Percentiles rank a stretch among this genome's conserved stretches.
phyloP scores from a whole-genome alignment of 2,329 filamentous ascomycete genomes.

The Lomentospora prolificans region DNA sequence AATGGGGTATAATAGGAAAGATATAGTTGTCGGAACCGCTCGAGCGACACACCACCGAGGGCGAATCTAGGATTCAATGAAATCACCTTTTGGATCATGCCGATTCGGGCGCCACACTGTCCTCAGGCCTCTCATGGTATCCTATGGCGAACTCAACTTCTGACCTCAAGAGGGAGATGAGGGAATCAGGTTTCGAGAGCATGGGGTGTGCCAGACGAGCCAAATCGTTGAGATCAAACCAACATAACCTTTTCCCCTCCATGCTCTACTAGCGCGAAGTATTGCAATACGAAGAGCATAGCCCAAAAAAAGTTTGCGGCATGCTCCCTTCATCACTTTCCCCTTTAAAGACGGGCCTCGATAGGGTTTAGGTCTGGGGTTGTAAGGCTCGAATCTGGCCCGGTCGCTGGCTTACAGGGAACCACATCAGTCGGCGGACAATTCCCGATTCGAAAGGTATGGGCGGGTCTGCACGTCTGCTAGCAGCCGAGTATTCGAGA shows the following conservation, averaged over 20 bases:
- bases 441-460: background rate
- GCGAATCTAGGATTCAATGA: too few species aligned
- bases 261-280: background rate
- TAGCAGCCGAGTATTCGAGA: background rate
- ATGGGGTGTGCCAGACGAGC: too few species aligned
- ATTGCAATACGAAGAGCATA: background rate
- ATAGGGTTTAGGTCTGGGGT: constrained; percentile 2
- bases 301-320: too few species aligned
- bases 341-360: background rate
- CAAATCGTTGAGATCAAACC: too few species aligned
- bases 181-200: too few species aligned
- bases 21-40: background rate
- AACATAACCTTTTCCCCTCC: too few species aligned
- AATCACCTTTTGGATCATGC: too few species aligned
- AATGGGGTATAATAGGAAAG: background rate
- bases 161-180: too few species aligned
- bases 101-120: too few species aligned
- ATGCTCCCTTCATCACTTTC: background rate
- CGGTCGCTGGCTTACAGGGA: background rate
- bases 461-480: background rate
- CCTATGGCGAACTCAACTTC: too few species aligned
- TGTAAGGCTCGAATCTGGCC: background rate
- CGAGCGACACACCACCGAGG: too few species aligned
- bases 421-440: background rate
- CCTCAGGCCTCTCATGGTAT: too few species aligned